Percentiles rank a stretch among this genome's conserved stretches.
These are phyloP conservation scores for Saprolegnia diclina DNA, from an alignment of 352 stramenopile genomes.

Conservation along the genomic window DNA sequence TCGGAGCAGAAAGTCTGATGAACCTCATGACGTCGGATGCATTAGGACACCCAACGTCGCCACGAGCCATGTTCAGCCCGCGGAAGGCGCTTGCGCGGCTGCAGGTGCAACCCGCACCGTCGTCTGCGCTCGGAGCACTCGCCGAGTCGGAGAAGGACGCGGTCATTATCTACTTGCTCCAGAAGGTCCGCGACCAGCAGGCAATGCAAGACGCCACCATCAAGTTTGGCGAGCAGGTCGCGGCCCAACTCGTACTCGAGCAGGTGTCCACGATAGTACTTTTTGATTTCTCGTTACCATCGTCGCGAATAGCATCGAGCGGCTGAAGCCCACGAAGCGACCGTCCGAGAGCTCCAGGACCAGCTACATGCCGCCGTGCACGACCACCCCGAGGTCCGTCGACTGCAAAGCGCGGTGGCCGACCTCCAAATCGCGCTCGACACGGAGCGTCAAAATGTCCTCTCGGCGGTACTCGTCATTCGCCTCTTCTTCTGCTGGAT, in stretches of 20 bases:
- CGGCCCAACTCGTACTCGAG: conserved; percentile 56
- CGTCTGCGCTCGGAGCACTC: neutral
- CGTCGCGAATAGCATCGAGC: conserved; percentile 42
- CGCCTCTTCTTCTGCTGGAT: neutral
- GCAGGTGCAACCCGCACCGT: neutral
- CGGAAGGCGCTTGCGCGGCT: conserved; percentile 1
- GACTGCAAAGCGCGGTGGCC: conserved; percentile 39
- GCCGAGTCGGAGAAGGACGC: conserved; percentile 18
- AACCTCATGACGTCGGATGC: neutral
- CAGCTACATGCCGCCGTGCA: conserved; percentile 45
- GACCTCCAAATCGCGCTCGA: conserved; percentile 39
- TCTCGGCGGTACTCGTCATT: conserved; percentile 39
- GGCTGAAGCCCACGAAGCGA: conserved; percentile 41
- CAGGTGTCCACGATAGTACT: conserved; percentile 36
- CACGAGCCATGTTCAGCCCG: neutral
- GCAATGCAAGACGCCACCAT: conserved; percentile 25
- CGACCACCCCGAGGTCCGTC: conserved; percentile 43
- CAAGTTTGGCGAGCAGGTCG: conserved; percentile 56
- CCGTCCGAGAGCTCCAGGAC: conserved; percentile 37
- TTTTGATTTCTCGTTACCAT: neutral
- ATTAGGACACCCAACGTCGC: neutral
- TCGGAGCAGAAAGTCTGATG: too few relatives aligned
- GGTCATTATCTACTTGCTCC: conserved; percentile 24
- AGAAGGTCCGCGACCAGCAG: conserved; percentile 25
- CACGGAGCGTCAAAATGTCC: conserved; percentile 55